These are phyloP conservation scores for Lactifluus rugatus DNA, from an alignment of 768 basidiomycete species.

Conservation along the genomic window DNA sequence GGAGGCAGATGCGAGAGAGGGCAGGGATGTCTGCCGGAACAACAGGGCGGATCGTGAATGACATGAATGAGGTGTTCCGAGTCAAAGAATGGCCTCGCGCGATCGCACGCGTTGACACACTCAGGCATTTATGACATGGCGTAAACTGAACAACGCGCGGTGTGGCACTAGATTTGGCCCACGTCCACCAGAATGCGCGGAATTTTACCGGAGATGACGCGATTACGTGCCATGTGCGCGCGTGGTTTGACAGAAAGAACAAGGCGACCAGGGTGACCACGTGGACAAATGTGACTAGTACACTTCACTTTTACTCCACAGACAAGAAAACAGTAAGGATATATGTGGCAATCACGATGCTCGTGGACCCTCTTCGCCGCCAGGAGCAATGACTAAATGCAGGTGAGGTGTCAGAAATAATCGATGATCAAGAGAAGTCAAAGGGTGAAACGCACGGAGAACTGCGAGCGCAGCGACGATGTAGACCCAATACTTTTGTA, in stretches of 20 bases:
- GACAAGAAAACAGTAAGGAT: background rate
- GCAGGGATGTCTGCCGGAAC: conserved; percentile 43
- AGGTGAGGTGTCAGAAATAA: background rate
- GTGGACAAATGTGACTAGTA: background rate
- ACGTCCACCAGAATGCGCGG: background rate
- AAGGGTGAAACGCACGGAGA: conserved; percentile 38
- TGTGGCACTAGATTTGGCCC: background rate
- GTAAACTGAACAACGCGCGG: background rate
- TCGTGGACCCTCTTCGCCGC: conserved; percentile 7
- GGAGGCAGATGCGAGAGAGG: conserved; percentile 62
- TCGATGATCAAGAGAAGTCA: background rate
- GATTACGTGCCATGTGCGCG: background rate
- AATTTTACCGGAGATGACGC: conserved; percentile 3
- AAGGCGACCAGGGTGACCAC: background rate
- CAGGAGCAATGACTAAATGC: conserved; percentile 8
- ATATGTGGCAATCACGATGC: background rate
- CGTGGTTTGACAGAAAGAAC: background rate
- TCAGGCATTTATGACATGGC: background rate
- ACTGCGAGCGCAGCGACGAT: conserved; percentile 49
- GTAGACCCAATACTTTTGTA: conserved; percentile 91
- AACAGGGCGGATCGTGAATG: conserved; percentile 42
- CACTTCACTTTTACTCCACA: background rate
- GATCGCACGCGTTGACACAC: background rate
- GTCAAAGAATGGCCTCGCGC: background rate
- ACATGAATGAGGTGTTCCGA: background rate